Evolutionary conservation across 768 basidiomycete species (phyloP), one percentile per base, ranked within the genome.

Genomic region (Dioszegia aurantiaca): DNA sequence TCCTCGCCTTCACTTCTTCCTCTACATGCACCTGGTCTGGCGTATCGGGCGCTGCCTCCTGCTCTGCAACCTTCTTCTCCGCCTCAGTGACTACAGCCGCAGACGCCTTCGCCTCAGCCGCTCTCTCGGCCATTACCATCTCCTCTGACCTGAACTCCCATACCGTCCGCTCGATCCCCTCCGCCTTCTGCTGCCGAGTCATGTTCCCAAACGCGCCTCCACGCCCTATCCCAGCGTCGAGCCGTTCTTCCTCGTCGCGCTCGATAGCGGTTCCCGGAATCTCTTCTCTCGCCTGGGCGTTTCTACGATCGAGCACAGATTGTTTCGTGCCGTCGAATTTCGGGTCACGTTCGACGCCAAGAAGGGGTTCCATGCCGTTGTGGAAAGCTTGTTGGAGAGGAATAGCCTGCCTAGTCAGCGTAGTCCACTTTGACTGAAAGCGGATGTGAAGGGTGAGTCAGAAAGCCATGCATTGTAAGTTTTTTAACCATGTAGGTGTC

Each of bases 321-420:
- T 54, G 46, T 27, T 36, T 42, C 26, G 47, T 56, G n/a, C 33
- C 37, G 55, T 58, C 44, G 53, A 24, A 31, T 19, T 30, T 61
- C 24, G 40, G 43, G 47, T 62, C 61, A 1, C 48, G 37, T 42
- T 62, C 48, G n/a, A 87, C 84, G 37, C 84, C 86, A 27, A 95
- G 80, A 4, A 89, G 74, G 39, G 77, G 77, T 67, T 95, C 90
- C 91, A 95, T 95, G 17, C 87, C 89, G 42, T 75, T 70, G 6
- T 80, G 82, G 76, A 93, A 90, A 9, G 89, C 88, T 0, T 84
- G 87, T 79, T 95, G 91, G 4, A 92, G 68, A 2, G 78, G 74
- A 69, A 84, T 84, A 37, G 79, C 80, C 87, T 89, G 63, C 2
- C 58, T 11, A 11, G 61, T 69, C 52, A 70, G 65, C 68, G 3